Evolutionary conservation across 192 early-diverging fungal genomes (phyloP).

Genomic region (Coemansia guatemalensis): DNA sequence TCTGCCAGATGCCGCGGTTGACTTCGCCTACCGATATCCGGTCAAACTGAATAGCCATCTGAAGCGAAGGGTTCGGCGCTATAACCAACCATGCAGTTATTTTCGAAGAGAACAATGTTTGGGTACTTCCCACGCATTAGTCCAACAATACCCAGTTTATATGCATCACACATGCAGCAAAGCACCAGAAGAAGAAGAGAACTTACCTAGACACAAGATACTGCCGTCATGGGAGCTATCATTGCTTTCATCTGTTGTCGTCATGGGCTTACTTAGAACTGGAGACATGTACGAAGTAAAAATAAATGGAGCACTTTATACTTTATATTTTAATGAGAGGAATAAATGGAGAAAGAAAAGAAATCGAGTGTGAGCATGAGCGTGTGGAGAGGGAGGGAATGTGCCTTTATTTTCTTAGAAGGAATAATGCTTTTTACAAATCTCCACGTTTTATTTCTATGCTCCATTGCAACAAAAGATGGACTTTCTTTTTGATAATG

Average conservation of each 20-base stretch:
- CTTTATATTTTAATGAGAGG: not conserved
- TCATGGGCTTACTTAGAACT: not conserved
- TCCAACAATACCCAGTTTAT: not conserved
- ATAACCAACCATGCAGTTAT: not conserved
- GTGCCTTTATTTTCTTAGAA: not conserved
- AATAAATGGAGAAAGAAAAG: not conserved
- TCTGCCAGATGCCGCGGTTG: constrained; percentile 28
- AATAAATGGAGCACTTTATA: not conserved
- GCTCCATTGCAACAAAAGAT: too few relatives aligned
- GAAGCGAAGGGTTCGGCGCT: constrained; percentile 41
- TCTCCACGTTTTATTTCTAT: too few relatives aligned
- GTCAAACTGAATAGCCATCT: constrained; percentile 28
- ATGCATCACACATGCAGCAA: not conserved
- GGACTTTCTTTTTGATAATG: too few relatives aligned
- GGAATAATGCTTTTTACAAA: not conserved
- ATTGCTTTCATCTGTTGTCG: not conserved
- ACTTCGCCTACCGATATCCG: constrained; percentile 14
- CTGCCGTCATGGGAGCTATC: not conserved
- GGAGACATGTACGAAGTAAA: not conserved
- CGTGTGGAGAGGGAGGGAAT: not conserved
- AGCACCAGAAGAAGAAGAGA: not conserved
- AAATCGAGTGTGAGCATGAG: too few relatives aligned
- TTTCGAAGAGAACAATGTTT: not conserved
- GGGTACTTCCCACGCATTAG: not conserved
- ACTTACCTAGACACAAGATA: not conserved